Conservation (phyloP, 257 asterid species). For the Rehmannia glutinosa region DNA sequence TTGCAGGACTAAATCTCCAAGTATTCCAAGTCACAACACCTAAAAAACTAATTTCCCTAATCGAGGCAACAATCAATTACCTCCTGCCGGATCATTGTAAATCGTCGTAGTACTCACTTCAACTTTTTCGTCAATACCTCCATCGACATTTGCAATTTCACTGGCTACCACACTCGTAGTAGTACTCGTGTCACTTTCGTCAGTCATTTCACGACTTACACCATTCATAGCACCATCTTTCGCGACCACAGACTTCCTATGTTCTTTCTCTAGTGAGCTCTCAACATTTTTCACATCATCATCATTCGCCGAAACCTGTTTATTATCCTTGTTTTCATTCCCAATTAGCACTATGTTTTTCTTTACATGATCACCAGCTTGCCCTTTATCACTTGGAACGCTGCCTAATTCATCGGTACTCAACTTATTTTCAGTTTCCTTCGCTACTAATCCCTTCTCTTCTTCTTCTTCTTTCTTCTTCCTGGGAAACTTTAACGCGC, state of each 20-base stretch:
- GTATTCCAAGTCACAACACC: too few relatives aligned
- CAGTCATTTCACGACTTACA: neutral
- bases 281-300: neutral
- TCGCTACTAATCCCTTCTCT: neutral
- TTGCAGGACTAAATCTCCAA: too few relatives aligned
- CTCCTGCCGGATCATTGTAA: neutral
- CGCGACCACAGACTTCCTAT: neutral
- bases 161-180: neutral
- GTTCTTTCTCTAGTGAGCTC: neutral
- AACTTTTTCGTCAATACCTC: neutral
- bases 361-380: slow-evolving; percentile 5
- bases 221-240: neutral
- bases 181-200: neutral
- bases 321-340: too few relatives aligned
- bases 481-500: neutral
- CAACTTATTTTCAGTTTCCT: neutral
- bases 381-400: slow-evolving; percentile 14
- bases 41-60: too few relatives aligned
- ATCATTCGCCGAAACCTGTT: too few relatives aligned
- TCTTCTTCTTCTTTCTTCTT: slow-evolving; percentile 15
- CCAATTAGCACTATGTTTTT: neutral
- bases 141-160: neutral
- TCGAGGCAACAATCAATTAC: neutral
- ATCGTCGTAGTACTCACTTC: neutral
- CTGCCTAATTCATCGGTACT: neutral